Conservation (phyloP, 2,329 filamentous ascomycete species). For the Fusarium mexicanum region DNA sequence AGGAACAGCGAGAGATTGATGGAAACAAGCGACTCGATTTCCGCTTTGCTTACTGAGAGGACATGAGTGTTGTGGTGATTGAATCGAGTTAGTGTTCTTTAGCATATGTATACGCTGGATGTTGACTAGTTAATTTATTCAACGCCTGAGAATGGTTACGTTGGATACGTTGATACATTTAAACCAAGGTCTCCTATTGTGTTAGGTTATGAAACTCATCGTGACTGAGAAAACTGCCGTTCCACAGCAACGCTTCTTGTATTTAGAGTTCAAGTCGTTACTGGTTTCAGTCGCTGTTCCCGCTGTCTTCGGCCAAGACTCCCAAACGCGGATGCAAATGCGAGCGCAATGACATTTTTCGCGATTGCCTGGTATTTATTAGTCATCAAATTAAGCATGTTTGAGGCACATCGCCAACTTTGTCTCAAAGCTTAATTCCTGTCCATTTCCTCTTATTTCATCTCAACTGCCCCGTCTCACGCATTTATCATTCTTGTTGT, state of each 20-base stretch:
- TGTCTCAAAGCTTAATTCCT: not conserved
- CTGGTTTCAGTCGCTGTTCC: not conserved
- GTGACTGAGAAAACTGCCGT: not conserved
- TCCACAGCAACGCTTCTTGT: not conserved
- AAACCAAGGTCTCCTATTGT: not conserved
- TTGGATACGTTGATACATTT: not conserved
- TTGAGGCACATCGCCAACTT: slow-evolving; percentile 4
- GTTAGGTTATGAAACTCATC: not conserved
- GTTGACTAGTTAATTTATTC: not conserved
- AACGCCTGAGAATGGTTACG: not conserved
- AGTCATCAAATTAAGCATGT: not conserved
- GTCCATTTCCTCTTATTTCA: not conserved
- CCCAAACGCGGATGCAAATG: not conserved
- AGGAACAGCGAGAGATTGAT: slow-evolving; percentile 54
- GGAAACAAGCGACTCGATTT: slow-evolving; percentile 63
- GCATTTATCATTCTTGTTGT: not conserved
- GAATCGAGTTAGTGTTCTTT: not conserved
- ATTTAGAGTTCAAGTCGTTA: slow-evolving; percentile 8
- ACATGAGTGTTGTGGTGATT: not conserved
- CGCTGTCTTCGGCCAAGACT: slow-evolving; percentile 13
- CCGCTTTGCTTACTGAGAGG: slow-evolving; percentile 55
- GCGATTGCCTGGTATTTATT: not conserved
- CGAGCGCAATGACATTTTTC: slow-evolving; percentile 8
- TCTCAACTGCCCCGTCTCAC: not conserved
- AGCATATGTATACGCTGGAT: not conserved